A percentile compares a stretch with the other conserved stretches of the same genome.
These are phyloP conservation scores for Peterozyma toletana DNA, from an alignment of 805 yeast species.

Conservation along the genomic window DNA sequence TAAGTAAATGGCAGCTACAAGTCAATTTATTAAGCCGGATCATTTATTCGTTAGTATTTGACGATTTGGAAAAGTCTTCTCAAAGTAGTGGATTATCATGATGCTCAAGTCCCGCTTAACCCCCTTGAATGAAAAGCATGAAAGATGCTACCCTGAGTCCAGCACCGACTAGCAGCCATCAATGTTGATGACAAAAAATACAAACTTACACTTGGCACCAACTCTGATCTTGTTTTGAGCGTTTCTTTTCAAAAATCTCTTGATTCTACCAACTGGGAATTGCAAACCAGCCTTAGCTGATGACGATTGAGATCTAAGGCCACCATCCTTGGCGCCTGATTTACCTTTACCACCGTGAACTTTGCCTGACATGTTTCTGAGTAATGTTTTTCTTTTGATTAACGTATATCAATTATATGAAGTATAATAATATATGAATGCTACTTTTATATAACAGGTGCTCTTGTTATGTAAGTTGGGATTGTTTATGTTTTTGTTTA, in stretches of 20 bases:
- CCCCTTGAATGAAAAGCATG: no score
- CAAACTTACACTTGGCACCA: constrained; percentile 36
- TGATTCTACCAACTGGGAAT: constrained; percentile 98
- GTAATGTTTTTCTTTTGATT: no score
- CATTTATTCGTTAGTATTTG: no score
- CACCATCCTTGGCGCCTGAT: constrained; percentile 67
- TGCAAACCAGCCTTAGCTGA: constrained; percentile 93
- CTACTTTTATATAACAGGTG: no score
- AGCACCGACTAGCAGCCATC: neutral
- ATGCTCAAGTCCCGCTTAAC: no score
- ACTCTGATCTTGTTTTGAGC: constrained; percentile 76
- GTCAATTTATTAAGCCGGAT: neutral
- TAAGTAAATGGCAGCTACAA: constrained; percentile 77
- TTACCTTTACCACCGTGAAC: constrained; percentile 88
- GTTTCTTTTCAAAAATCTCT: constrained; percentile 87
- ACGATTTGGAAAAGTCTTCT: no score
- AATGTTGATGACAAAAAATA: neutral
- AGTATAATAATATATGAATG: no score
- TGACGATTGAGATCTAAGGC: constrained; percentile 64
- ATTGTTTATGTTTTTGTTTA: no score
- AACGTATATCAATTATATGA: no score
- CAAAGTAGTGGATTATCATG: no score
- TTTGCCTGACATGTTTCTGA: constrained; percentile 75
- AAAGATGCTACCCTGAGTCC: no score
- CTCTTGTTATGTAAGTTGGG: no score